A percentile compares a stretch with the other conserved stretches of the same genome.
phyloP scores from a whole-genome alignment of 2,329 filamentous ascomycete genomes.

The Epicoccum nigrum region DNA sequence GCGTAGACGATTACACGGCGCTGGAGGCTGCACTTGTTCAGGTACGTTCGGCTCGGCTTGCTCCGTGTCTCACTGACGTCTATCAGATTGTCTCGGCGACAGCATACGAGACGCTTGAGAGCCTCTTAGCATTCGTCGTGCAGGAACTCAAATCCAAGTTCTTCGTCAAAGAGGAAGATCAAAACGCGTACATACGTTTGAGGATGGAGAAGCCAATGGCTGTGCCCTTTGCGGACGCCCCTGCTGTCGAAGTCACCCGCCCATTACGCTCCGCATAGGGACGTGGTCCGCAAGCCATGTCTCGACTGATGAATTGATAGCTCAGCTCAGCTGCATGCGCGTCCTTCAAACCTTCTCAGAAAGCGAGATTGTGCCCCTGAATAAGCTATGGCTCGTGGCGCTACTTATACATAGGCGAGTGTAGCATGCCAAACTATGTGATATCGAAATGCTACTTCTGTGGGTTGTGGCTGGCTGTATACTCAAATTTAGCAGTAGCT shows the following conservation, averaged over 20 bases:
- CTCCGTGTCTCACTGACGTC: slow-evolving; percentile 16
- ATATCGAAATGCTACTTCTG: slow-evolving; percentile 10
- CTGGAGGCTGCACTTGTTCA: slow-evolving; percentile 67
- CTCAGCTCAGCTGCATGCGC: slow-evolving; percentile 5
- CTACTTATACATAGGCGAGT: slow-evolving; percentile 12
- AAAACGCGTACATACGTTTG: slow-evolving; percentile 63
- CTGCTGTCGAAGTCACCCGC: slow-evolving; percentile 65
- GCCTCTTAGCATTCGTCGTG: slow-evolving; percentile 49
- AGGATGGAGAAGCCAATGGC: slow-evolving; percentile 75
- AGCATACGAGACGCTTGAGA: slow-evolving; percentile 56
- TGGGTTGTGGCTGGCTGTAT: slow-evolving; percentile 11
- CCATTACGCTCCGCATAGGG: slow-evolving; percentile 19
- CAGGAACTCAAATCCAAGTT: slow-evolving; percentile 50
- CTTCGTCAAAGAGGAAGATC: slow-evolving; percentile 35
- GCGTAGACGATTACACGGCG: slow-evolving; percentile 59
- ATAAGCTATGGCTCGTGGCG: slow-evolving; percentile 10
- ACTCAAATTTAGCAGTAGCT: slow-evolving; percentile 1
- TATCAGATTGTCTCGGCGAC: slow-evolving; percentile 50
- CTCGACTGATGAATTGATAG: not conserved
- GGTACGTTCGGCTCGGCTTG: slow-evolving; percentile 52
- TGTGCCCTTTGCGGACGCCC: slow-evolving; percentile 73
- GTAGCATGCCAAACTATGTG: not conserved
- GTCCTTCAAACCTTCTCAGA: not conserved
- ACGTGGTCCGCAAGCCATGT: not conserved
- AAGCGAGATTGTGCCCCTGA: slow-evolving; percentile 2